These are phyloP conservation scores for Syncephalastrum monosporum DNA, from an alignment of 371 early-diverging fungal species.

Conservation along the genomic window DNA sequence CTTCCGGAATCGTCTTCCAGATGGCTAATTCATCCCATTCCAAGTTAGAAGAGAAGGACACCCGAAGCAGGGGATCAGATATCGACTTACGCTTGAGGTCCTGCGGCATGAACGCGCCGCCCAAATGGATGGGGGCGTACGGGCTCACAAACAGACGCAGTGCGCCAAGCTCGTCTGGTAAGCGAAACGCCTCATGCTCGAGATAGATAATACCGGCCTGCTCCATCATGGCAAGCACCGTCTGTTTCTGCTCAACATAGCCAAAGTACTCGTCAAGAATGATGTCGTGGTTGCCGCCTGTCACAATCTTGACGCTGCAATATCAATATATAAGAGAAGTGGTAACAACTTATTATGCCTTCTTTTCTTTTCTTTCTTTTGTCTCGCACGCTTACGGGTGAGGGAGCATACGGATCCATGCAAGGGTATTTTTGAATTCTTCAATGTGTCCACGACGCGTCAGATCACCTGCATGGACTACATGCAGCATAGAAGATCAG, in stretches of 20 bases:
- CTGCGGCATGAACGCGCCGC: constrained; percentile 54
- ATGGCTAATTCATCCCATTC: constrained; percentile 15
- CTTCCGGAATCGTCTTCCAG: constrained; percentile 46
- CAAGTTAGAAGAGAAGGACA: not conserved
- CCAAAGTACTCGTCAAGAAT: constrained; percentile 29
- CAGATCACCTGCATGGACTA: constrained; percentile 49
- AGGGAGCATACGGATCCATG: constrained; percentile 34
- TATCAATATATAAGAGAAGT: not conserved
- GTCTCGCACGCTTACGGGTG: constrained; percentile 20
- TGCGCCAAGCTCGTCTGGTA: constrained; percentile 35
- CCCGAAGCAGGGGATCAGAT: not conserved
- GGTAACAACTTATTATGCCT: constrained; percentile 6
- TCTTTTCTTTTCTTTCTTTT: not conserved
- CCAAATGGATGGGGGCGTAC: constrained; percentile 49
- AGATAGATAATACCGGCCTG: constrained; percentile 42
- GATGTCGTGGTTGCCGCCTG: constrained; percentile 58
- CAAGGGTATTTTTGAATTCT: constrained; percentile 24
- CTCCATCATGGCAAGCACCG: constrained; percentile 21
- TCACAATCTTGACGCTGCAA: constrained; percentile 47
- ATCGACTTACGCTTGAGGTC: constrained; percentile 29
- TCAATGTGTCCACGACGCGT: constrained; percentile 23
- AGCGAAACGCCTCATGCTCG: constrained; percentile 39
- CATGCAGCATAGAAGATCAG: not conserved
- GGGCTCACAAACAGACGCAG: constrained; percentile 50
- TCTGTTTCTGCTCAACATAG: constrained; percentile 13